These are phyloP conservation scores for Coniochaeta pulveracea DNA, from an alignment of 2,329 filamentous ascomycete species.

Conservation along the genomic window DNA sequence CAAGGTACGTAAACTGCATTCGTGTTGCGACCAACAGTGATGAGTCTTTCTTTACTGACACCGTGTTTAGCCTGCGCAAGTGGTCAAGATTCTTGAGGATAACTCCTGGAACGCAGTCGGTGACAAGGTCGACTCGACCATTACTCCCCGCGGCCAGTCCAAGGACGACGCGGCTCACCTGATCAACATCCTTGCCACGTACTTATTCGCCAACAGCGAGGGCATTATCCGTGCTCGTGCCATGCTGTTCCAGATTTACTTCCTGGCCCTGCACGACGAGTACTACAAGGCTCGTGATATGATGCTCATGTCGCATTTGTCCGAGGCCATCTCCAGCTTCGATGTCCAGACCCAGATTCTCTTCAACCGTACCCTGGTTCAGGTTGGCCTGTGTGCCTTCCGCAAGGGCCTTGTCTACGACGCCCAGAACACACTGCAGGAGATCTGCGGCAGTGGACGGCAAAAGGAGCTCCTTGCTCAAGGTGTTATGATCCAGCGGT, in stretches of 20 bases:
- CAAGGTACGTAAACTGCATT: slow-evolving; percentile 49
- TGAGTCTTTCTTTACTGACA: slow-evolving; percentile 1
- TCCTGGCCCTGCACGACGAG: slow-evolving; percentile 91
- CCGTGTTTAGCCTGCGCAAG: slow-evolving; percentile 59
- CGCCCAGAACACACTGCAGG: slow-evolving; percentile 92
- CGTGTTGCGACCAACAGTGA: background rate
- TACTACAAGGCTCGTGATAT: slow-evolving; percentile 98
- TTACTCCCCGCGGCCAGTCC: slow-evolving; percentile 62
- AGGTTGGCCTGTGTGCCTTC: slow-evolving; percentile 97
- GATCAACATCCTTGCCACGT: slow-evolving; percentile 82
- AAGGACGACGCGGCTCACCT: slow-evolving; percentile 64
- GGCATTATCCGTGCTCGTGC: slow-evolving; percentile 92
- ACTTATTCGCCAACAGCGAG: slow-evolving; percentile 88
- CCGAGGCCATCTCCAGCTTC: slow-evolving; percentile 94
- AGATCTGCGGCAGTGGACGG: slow-evolving; percentile 93
- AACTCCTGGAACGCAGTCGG: slow-evolving; percentile 82
- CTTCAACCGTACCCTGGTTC: slow-evolving; percentile 95
- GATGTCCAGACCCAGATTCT: slow-evolving; percentile 96
- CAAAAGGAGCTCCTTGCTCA: slow-evolving; percentile 97
- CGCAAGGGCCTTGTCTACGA: slow-evolving; percentile 94
- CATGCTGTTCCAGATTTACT: slow-evolving; percentile 98
- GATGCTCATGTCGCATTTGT: slow-evolving; percentile 99
- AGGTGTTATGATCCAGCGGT: slow-evolving; percentile 96
- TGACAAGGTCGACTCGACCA: slow-evolving; percentile 57
- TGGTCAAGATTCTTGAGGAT: slow-evolving; percentile 88